These are phyloP conservation scores for Phalaenopsis hybrid DNA, from an alignment of 116 monocot genomes.

Conservation along the genomic window DNA sequence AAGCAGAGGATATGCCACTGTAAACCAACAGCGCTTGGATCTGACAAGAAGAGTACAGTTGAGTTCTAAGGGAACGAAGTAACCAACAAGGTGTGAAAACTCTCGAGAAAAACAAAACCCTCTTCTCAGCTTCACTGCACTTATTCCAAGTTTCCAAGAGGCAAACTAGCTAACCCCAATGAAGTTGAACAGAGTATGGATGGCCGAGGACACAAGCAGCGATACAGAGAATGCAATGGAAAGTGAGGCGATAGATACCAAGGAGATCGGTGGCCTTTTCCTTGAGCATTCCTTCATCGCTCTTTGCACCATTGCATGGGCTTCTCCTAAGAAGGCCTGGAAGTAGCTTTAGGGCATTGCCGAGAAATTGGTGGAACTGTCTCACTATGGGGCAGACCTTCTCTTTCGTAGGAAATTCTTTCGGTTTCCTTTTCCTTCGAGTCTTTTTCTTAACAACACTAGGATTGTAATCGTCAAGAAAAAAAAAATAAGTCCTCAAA, in stretches of 20 bases:
- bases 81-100: constrained; percentile 19
- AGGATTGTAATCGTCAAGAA: too few species aligned
- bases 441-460: background rate
- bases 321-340: constrained; percentile 17
- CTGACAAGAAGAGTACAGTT: constrained; percentile 10
- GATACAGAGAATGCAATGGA: constrained; percentile 30
- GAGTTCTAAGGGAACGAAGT: background rate
- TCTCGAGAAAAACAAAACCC: constrained; percentile 42
- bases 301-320: background rate
- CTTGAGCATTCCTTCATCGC: background rate
- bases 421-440: background rate
- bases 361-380: constrained; percentile 36
- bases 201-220: constrained; percentile 22
- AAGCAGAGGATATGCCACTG: constrained; percentile 30
- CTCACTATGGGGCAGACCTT: constrained; percentile 30
- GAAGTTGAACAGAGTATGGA: constrained; percentile 25
- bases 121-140: constrained; percentile 32
- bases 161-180: constrained; percentile 21
- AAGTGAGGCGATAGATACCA: constrained; percentile 20
- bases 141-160: constrained; percentile 30
- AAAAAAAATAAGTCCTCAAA: background rate
- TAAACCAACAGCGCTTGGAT: constrained; percentile 3
- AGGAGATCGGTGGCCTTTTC: constrained; percentile 21
- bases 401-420: background rate
- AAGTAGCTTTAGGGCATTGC: constrained; percentile 29